Base-by-base conservation (phyloP, 345 rosid genomes). In the Dimocarpus longan region DNA sequence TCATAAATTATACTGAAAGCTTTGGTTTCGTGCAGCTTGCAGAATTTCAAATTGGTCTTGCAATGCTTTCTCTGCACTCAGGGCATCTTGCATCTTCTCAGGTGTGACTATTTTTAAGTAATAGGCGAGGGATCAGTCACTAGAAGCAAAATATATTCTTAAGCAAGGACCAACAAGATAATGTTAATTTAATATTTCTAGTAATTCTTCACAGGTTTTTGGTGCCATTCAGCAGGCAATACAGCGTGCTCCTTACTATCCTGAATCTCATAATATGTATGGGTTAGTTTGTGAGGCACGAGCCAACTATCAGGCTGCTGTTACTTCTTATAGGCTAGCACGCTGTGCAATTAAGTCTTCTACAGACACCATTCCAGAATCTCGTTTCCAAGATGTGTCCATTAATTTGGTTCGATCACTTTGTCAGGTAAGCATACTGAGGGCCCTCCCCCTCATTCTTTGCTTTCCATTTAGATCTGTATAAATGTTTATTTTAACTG, bases 161-260 rank as follows among this genome's bases (percentile, higher is more conserved):
- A 66, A 76, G 39, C 52, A 74, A 77, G 48, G 21, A 26, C 22
- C 32, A 16, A 71, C n/a, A 32, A 54, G 54, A 62, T 59, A 57
- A 62, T 65, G 70, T 70, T 50, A 32, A 2, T 70, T 75, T 76
- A 22, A 71, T 69, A 48, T 48, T 75, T 62, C 19, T 66, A 63
- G 79, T 75, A 39, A 80, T 73, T 71, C 56, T 80, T 81, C 76
- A 76, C 90, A 96, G 99, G 97, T 96, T 68, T 86, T 88, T 80
- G 97, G 92, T 80, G 93, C 97, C 82, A 90, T 92, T 74, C 88
- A 88, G 81, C 99, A 92, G 86, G 99, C 98, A 26, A 93, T 94
- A 78, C 94, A 90, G 81, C 92, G 87, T 24, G 92, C 90, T 74
- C 99, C 97, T 69, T 85, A 88, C 44, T 89, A 83, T 85, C 89